Evolutionary conservation across 2,329 filamentous ascomycete genomes (phyloP).

Genomic region (Microcyclosporella mali): DNA sequence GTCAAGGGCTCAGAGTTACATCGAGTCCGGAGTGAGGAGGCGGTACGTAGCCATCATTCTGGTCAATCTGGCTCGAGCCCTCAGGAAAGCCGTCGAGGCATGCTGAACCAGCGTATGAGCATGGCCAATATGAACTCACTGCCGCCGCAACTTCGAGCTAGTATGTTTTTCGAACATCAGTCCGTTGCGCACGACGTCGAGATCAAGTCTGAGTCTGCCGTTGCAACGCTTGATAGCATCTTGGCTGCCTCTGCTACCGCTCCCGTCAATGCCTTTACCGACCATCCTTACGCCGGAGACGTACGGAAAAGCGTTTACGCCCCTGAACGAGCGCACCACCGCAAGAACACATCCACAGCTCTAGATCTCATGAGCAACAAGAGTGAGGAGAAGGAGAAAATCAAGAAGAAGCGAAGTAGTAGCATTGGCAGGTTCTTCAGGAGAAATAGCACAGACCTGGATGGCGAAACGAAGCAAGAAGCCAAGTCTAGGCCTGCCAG

Average conservation of each 20-base stretch:
- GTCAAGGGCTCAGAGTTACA: background rate
- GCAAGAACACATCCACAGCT: slow-evolving; percentile 16
- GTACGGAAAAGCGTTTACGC: slow-evolving; percentile 72
- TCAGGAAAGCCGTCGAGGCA: slow-evolving; percentile 11
- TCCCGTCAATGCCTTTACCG: slow-evolving; percentile 84
- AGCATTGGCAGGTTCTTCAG: slow-evolving; percentile 28
- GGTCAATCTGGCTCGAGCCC: slow-evolving; percentile 8
- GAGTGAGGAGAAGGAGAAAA: slow-evolving; percentile 8
- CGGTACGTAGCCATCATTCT: background rate
- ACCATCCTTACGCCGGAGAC: slow-evolving; percentile 75
- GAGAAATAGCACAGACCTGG: slow-evolving; percentile 30
- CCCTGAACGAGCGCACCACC: slow-evolving; percentile 18
- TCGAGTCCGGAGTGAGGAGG: background rate
- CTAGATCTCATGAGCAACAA: background rate
- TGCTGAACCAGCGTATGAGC: slow-evolving; percentile 31
- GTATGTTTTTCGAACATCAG: slow-evolving; percentile 76
- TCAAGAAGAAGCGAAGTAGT: slow-evolving; percentile 25
- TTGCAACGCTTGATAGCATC: slow-evolving; percentile 83
- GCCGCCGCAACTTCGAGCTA: slow-evolving; percentile 83
- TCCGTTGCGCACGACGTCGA: slow-evolving; percentile 50
- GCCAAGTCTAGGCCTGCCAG: slow-evolving; percentile 14
- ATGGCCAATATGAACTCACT: slow-evolving; percentile 45
- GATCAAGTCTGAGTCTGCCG: slow-evolving; percentile 70
- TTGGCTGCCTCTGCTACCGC: slow-evolving; percentile 82
- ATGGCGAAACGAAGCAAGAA: slow-evolving; percentile 32